These are phyloP conservation scores for Kwoniella sp. DNA, from an alignment of 768 basidiomycete genomes.

Conservation along the genomic window DNA sequence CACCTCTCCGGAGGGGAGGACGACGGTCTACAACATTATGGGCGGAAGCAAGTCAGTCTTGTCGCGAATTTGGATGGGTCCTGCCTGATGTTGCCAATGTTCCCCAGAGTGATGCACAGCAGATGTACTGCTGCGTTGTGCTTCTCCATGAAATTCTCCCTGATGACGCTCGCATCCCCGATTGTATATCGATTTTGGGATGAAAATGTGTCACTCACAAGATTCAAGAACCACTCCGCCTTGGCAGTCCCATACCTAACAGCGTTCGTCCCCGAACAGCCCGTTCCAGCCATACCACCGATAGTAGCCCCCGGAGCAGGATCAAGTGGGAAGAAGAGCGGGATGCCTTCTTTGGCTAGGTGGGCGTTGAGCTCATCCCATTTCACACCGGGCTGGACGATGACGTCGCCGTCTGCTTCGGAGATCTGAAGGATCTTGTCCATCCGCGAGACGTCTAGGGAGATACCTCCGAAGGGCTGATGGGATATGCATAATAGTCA, in stretches of 20 bases:
- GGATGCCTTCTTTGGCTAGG: slow-evolving; percentile 71
- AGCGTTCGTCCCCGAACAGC: slow-evolving; percentile 76
- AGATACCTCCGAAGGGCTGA: slow-evolving; percentile 67
- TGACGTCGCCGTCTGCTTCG: slow-evolving; percentile 53
- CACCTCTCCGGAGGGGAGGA: slow-evolving; percentile 82
- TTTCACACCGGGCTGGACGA: slow-evolving; percentile 56
- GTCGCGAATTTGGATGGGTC: too few relatives aligned
- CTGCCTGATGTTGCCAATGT: too few relatives aligned
- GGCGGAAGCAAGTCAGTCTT: not conserved
- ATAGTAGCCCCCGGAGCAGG: slow-evolving; percentile 77
- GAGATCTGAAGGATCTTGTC: slow-evolving; percentile 66
- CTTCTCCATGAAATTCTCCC: too few relatives aligned
- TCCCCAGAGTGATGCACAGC: too few relatives aligned
- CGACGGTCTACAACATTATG: slow-evolving; percentile 68
- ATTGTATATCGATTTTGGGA: not conserved
- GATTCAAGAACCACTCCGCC: slow-evolving; percentile 82
- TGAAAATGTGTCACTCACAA: slow-evolving; percentile 60
- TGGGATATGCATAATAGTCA: not conserved
- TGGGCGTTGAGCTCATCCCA: slow-evolving; percentile 54
- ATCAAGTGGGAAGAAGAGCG: slow-evolving; percentile 81
- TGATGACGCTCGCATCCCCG: too few relatives aligned
- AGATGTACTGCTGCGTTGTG: too few relatives aligned
- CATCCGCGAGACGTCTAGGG: slow-evolving; percentile 78
- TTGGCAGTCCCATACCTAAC: slow-evolving; percentile 80
- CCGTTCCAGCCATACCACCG: slow-evolving; percentile 85